phyloP scores from a whole-genome alignment of 108 stramenopile species.

The Pseudonitzschia delicatissima region DNA sequence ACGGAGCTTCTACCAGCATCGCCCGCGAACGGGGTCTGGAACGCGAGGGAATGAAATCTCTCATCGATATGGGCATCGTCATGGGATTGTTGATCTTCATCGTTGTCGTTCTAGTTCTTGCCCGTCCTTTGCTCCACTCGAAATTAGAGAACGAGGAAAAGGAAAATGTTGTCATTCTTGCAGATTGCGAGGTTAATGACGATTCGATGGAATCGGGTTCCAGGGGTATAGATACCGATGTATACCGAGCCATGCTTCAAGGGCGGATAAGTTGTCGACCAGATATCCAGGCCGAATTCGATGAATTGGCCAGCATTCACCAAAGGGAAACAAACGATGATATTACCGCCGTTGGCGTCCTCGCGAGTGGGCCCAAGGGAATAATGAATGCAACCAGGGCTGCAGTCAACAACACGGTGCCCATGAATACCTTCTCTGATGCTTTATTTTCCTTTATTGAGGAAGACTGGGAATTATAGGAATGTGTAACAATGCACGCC shows the following conservation, averaged over 20 bases:
- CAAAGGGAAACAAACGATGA: not conserved
- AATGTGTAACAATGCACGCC: not conserved
- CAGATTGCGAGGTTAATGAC: not conserved
- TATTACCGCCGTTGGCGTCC: not conserved
- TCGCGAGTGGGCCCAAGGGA: not conserved
- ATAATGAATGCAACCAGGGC: not conserved
- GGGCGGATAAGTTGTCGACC: not conserved
- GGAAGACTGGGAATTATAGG: constrained; percentile 2
- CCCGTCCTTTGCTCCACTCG: too few species aligned
- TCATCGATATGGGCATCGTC: not conserved
- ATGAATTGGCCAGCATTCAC: not conserved
- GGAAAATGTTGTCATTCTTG: not conserved
- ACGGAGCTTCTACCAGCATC: not conserved
- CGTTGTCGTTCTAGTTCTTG: not conserved
- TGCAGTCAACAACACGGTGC: not conserved
- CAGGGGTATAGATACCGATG: not conserved
- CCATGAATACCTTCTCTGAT: not conserved
- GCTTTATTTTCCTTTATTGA: not conserved
- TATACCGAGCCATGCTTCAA: not conserved
- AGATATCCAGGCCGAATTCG: not conserved
- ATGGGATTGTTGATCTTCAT: not conserved
- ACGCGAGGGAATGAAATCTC: not conserved
- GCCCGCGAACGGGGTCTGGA: not conserved
- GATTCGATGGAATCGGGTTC: not conserved
- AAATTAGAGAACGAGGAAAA: not conserved